Evolutionary conservation across 495 filamentous ascomycete species (phyloP), one percentile per base, ranked within the genome.

Genomic region (Daldinia vernicosa): DNA sequence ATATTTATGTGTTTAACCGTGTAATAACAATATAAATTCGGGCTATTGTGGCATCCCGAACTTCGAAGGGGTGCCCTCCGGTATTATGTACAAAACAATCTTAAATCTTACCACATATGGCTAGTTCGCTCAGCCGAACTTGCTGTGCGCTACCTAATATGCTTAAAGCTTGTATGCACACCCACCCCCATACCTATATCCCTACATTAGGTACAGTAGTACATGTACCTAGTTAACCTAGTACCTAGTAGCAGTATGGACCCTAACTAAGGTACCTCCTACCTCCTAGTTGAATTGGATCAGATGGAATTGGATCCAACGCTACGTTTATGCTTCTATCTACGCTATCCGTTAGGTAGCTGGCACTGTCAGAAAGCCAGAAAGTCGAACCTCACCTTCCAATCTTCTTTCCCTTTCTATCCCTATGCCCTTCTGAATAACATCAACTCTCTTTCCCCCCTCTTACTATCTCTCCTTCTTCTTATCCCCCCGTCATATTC

Each of bases 361-460:
- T 70, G 62, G 50, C 68, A 57, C 28, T 52, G 56, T 53, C 37
- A 58, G 57, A 62, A 66, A 65, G 33, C 43, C 39, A 60, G 35
- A 69, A 69, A 63, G 66, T 66, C 61, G 66, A 66, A 66, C 70
- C 77, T 67, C 75, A 76, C 63, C 70, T 77, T 71, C 74, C 69
- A 71, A 67, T 71, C 72, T 77, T 71, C 74, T 68, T 77, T 69
- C 72, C 77, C 66, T 76, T 72, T 67, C 79, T 72, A 73, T 72
- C 75, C 65, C 73, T 67, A 71, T 77, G 70, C 73, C 60, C 70
- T 63, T 76, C 75, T 79, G 74, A 80, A 78, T 79, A 74, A 69
- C 78, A 79, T 82, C 80, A 77, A 77, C 75, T 79, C 78, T 79
- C 76, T 79, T 76, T 74, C 62, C 74, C 50, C 66, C 64, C 71